Evolutionary conservation across 176 grass and related monocot genomes (phyloP), one percentile per base, ranked within the genome.

Genomic region (Ananas comosus): DNA sequence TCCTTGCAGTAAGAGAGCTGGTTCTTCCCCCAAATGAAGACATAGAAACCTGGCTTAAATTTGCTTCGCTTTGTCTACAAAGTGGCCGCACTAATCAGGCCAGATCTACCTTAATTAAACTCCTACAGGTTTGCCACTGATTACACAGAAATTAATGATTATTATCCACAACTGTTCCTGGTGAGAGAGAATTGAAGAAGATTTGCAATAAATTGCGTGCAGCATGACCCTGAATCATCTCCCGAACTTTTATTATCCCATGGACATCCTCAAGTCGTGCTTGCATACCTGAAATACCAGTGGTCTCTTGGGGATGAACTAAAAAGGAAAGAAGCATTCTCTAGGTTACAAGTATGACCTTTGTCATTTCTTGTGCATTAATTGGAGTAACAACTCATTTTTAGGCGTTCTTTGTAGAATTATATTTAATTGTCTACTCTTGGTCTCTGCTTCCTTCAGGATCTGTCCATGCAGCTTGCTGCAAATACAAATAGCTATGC

Each of bases 11-110:
- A 67, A 82, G 93, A 79, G 93, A 97, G 74, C 74, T 97, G 74
- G 93, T 97, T 73, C 93, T 97, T 89, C 93, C 93, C 80, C 93
- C 93, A 78, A 90, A 81, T 19, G 84, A 97, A 90, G 93, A 97
- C 63, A 81, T 88, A 69, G 93, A 97, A 72, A 97, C 86, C 54
- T 97, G 93, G 93, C 88, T 97, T 83, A 97, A 83, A 79, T 97
- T 97, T 85, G 88, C 93, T 53, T 79, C 83, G 72, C 93, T 97
- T 92, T 97, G 93, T 78, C 88, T 89, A 78, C 87, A 92, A 86
- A 92, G 76, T 83, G 93, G 93, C 13, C 93, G 93, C 49, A 85
- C 78, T 78, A 97, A 86, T 83, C 93, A 97, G 83, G 89, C 93
- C 70, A 92, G 72, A 81, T 97, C 93, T 68, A 97, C 93, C 75